Evolutionary conservation across 768 basidiomycete genomes (phyloP).

Genomic region (Tylopilus sp.): DNA sequence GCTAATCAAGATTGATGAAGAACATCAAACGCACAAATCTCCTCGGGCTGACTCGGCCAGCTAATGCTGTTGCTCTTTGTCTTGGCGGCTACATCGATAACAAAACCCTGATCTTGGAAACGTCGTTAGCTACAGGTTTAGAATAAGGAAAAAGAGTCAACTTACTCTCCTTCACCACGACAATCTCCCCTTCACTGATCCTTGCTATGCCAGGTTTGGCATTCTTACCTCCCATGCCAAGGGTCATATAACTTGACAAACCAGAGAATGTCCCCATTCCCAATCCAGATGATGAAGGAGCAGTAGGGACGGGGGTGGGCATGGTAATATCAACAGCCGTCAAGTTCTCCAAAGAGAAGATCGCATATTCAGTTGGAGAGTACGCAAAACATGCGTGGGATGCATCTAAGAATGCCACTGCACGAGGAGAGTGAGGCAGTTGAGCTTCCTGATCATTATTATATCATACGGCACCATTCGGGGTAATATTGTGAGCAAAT

Average conservation of each 20-base stretch:
- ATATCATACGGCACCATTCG: background rate
- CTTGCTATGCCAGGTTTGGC: conserved; percentile 56
- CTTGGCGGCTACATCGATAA: conserved; percentile 60
- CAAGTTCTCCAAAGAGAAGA: conserved; percentile 65
- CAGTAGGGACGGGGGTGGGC: conserved; percentile 38
- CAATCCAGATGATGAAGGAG: conserved; percentile 29
- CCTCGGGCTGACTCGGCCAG: conserved; percentile 83
- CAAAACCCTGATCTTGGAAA: conserved; percentile 59
- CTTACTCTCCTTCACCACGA: conserved; percentile 80
- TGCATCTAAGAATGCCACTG: conserved; percentile 67
- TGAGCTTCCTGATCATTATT: conserved; percentile 57
- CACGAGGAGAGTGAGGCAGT: conserved; percentile 88
- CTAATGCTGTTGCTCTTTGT: conserved; percentile 50
- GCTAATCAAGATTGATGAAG: conserved; percentile 49
- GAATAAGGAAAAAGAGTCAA: conserved; percentile 5
- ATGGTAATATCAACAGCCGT: conserved; percentile 52
- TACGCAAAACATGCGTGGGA: conserved; percentile 72
- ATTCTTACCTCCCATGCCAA: conserved; percentile 71
- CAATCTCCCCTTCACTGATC: conserved; percentile 56
- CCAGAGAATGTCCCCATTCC: conserved; percentile 70
- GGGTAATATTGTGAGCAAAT: background rate
- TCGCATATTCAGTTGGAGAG: conserved; percentile 59
- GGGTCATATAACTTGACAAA: conserved; percentile 80
- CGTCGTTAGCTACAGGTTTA: background rate
- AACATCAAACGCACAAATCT: conserved; percentile 49